Evolutionary conservation across 495 filamentous ascomycete species (phyloP), one percentile per base, ranked within the genome.

Genomic region (Neurospora pannonica): DNA sequence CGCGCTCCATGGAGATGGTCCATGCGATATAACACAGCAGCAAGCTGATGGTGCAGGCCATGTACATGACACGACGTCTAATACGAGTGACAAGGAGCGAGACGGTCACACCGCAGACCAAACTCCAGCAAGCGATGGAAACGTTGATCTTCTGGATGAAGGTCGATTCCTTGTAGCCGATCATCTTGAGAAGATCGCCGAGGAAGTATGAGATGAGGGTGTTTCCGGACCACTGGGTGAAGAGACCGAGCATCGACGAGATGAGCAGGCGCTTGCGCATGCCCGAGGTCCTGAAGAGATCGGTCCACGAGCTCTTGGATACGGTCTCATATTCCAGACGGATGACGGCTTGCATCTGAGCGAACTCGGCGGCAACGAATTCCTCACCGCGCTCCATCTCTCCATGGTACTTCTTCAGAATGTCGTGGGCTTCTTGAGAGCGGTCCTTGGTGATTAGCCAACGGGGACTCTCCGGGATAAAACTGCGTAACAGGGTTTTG

Each of bases 191-290:
- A 3, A 87, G 78, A 81, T 83, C 81, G 80, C 86, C 82, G 42
- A 89, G 81, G 74, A 88, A 89, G 81, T 89, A 88, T 76, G 88
- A 89, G 70, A 90, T 89, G 60, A 91, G 81, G 13, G 87, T 89
- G 77, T 92, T 91, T 31, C 90, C 89, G 43, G 88, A 89, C 84
- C 89, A 90, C 77, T 92, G 89, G 0, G 88, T 88, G 80, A 92
- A 91, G 8, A 91, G 77, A 6, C 89, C 88, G 17, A 91, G 81
- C 72, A 88, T 86, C 9, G 86, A 84, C 5, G 85, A 85, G 76
- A 92, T 87, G 37, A 90, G 74, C 8, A 90, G 81, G 54, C 89
- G 87, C n/a, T 80, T 80, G 69, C 86, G 85, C 81, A 89, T 91
- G 31, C 88, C 89, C 0, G 84, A 48, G 0, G 87, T 87, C 11